phyloP scores from a whole-genome alignment of 2,329 filamentous ascomycete genomes.

The Trichoderma hamatum region DNA sequence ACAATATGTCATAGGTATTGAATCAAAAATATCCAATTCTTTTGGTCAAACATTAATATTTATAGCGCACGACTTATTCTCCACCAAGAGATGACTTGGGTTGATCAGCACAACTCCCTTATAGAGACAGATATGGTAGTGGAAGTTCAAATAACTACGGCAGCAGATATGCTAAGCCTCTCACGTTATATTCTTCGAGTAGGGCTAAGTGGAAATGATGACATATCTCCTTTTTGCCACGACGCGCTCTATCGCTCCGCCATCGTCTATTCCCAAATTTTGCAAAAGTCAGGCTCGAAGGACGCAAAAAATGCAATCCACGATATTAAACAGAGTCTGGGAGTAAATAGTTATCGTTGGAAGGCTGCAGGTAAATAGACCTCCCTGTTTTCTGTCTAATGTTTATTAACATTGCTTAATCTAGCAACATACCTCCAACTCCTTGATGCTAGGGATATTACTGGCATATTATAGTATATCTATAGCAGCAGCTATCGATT shows the following conservation, averaged over 20 bases:
- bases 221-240: not conserved
- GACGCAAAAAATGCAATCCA: not conserved
- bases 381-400: not conserved
- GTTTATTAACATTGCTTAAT: not conserved
- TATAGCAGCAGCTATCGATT: not conserved
- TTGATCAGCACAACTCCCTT: not conserved
- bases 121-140: not conserved
- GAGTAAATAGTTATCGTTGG: not conserved
- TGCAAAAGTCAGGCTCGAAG: not conserved
- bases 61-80: constrained; percentile 3
- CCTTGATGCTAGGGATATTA: not conserved
- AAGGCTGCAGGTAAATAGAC: not conserved
- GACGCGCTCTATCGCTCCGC: not conserved
- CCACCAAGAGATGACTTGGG: not conserved
- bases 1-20: constrained; percentile 4
- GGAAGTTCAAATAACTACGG: not conserved
- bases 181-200: not conserved
- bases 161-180: constrained; percentile 1
- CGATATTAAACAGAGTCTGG: not conserved
- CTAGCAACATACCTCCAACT: not conserved
- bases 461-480: not conserved
- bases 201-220: constrained; percentile 1
- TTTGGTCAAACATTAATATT: not conserved
- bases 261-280: not conserved
- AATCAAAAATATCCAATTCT: not conserved